Conservation (phyloP, 2,329 filamentous ascomycete genomes). For the Bipolaris gigantea region DNA sequence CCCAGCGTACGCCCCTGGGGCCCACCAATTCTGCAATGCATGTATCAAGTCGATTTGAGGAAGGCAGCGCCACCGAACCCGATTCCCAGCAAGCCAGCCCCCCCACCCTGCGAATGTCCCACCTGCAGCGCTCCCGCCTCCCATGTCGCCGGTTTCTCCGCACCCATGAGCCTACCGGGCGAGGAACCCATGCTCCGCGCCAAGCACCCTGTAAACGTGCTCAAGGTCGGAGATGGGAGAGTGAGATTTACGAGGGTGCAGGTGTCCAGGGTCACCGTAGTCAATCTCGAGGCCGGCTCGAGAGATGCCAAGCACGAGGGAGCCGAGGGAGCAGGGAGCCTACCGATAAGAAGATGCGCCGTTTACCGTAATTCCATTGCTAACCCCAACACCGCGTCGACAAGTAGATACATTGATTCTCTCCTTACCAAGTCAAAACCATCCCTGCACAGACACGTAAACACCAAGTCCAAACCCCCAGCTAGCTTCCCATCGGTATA, state of each 20-base stretch:
- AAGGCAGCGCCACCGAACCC: background rate
- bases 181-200: background rate
- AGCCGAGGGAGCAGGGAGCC: no score
- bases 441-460: no score
- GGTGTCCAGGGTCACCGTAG: background rate
- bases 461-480: no score
- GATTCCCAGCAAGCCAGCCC: background rate
- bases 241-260: background rate
- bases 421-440: no score
- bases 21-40: background rate
- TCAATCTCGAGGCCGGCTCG: background rate
- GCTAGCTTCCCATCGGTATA: no score
- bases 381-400: no score
- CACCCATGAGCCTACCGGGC: background rate
- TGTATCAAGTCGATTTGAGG: background rate
- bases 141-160: background rate
- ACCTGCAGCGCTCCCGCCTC: background rate
- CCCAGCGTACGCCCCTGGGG: background rate
- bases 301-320: background rate
- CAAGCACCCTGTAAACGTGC: background rate
- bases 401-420: no score
- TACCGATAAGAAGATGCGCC: no score
- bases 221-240: background rate
- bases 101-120: background rate
- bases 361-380: no score